These are phyloP conservation scores for Anthracocystis panici-leucophaei DNA, from an alignment of 1,284 basidiomycete species.

Conservation along the genomic window DNA sequence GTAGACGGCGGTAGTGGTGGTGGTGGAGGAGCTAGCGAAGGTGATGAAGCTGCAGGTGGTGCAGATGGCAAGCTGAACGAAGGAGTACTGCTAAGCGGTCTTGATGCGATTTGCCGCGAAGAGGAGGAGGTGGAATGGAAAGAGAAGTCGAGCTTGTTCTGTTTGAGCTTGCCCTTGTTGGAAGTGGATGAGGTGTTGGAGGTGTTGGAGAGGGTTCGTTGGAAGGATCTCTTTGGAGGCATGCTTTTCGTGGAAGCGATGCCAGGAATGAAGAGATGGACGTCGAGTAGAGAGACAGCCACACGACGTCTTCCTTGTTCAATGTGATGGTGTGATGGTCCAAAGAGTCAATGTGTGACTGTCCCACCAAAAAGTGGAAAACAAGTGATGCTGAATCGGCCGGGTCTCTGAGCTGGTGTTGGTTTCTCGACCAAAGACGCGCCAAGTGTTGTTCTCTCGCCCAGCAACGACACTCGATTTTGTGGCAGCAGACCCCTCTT, in stretches of 20 bases:
- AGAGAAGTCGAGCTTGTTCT: conserved; percentile 51
- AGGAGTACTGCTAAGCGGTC: conserved; percentile 38
- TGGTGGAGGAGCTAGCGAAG: neutral
- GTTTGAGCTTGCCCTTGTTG: conserved; percentile 34
- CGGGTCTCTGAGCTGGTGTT: conserved; percentile 10
- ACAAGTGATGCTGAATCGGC: conserved; percentile 18
- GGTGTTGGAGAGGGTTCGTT: conserved; percentile 22
- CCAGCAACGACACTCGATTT: neutral
- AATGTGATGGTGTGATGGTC: neutral
- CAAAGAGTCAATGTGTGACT: neutral
- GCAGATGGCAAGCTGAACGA: conserved; percentile 28
- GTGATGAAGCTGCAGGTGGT: neutral
- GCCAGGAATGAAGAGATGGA: conserved; percentile 1
- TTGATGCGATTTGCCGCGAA: conserved; percentile 7
- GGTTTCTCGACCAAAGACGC: neutral
- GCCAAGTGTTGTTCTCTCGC: conserved; percentile 35
- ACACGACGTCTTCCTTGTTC: neutral
- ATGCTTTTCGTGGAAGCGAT: conserved; percentile 17
- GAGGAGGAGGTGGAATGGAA: conserved; percentile 28
- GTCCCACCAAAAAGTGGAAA: conserved; percentile 12
- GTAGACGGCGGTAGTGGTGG: neutral
- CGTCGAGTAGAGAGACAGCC: neutral
- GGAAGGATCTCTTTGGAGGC: conserved; percentile 29
- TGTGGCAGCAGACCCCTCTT: neutral
- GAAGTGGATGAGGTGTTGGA: conserved; percentile 19